Base-by-base conservation (phyloP, 805 yeast species). In the Kuraishia floccosa region DNA sequence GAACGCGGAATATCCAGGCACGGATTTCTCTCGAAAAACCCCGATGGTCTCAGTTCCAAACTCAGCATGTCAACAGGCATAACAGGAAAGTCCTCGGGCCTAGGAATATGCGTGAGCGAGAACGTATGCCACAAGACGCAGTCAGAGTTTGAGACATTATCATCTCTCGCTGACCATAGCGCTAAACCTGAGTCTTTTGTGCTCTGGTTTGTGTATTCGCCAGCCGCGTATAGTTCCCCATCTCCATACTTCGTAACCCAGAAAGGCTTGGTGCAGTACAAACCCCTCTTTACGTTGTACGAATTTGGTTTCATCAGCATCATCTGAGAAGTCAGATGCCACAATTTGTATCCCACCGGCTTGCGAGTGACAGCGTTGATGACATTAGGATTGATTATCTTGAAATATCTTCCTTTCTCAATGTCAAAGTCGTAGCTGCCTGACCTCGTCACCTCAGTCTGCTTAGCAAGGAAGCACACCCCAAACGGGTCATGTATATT, bases 121-220 rank as follows among this genome's bases (percentile, higher is more conserved):
- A 81, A 52, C 27, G 91, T 80, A 40, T 82, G 80, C 87, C 89
- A 81, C 27, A 81, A 77, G 36, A 81, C 85, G 35, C 73, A 51
- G 43, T 81, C 87, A 13, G 76, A 75, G 53, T 80, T 71, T 69
- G 87, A 75, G 22, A 80, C 84, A 22, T 57, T 49, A 36, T 77
- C 86, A 30, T 56, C 53, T 40, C 80, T 77, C 46, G 75, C 65
- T 24, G 82, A 81, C 79, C 86, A 82, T 25, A 52, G 62, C 24
- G 73, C 76, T 31, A 82, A 50, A 49, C 91, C 93, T 17, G 80
- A 68, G 52, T 80, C 91, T 3, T 28, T 46, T 35, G 66, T 66
- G n/a, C 87, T 77, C 58, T 81, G 93, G 55, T 81, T 82, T 38
- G 93, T 81, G 63, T 80, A 80, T 50, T 79, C 87, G 52, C 93